Percentiles rank a stretch among this genome's conserved stretches.
phyloP scores from a whole-genome alignment of 2,329 filamentous ascomycete species.

The Curvularia sp. region DNA sequence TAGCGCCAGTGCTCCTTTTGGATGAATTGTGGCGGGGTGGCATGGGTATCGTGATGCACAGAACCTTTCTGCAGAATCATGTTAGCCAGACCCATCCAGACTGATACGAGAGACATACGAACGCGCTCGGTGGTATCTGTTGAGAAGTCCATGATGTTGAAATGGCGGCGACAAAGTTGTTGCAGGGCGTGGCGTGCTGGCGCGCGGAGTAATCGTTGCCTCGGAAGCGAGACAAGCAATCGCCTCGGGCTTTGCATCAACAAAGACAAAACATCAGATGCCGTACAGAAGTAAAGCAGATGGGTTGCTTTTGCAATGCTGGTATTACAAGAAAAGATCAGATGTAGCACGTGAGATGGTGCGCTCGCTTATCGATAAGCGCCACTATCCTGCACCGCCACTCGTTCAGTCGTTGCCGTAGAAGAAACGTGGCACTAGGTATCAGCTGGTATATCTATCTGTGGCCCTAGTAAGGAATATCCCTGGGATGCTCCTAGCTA shows the following conservation, averaged over 20 bases:
- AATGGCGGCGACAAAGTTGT: not conserved
- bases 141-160: constrained; percentile 36
- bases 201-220: not conserved
- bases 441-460: not conserved
- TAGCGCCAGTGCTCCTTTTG: constrained; percentile 56
- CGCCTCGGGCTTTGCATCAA: constrained; percentile 12
- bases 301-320: not conserved
- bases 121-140: constrained; percentile 37
- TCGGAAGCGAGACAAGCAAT: constrained; percentile 6
- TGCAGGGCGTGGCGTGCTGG: not conserved
- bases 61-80: constrained; percentile 27
- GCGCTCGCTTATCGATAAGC: constrained; percentile 21
- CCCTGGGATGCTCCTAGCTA: too few species aligned
- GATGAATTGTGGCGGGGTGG: constrained; percentile 46
- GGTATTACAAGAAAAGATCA: constrained; percentile 7
- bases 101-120: constrained; percentile 39
- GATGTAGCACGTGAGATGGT: not conserved
- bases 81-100: constrained; percentile 35
- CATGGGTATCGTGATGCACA: constrained; percentile 49
- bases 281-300: not conserved
- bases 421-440: not conserved
- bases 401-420: not conserved
- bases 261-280: not conserved
- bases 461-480: not conserved
- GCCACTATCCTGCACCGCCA: not conserved